These are phyloP conservation scores for Fallopia convolvulus DNA, from an alignment of 148 eudicot genomes.

Conservation along the genomic window DNA sequence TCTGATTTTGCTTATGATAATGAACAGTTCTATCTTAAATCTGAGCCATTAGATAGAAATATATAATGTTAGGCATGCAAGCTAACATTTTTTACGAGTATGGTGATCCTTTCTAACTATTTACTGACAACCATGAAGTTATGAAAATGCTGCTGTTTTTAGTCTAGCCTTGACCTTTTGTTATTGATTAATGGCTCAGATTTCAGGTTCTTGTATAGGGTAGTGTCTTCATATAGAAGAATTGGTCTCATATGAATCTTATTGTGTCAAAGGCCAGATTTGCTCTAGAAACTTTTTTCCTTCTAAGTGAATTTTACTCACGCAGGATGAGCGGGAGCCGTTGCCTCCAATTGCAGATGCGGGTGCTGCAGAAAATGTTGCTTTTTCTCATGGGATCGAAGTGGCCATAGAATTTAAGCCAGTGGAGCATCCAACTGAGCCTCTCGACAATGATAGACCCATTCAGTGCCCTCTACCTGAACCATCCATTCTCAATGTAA, in stretches of 20 bases:
- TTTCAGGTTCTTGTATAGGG: neutral
- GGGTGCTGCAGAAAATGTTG: slow-evolving; percentile 14
- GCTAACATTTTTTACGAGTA: neutral
- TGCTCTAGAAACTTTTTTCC: neutral
- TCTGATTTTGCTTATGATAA: neutral
- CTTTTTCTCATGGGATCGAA: slow-evolving; percentile 50
- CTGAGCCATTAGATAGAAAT: neutral
- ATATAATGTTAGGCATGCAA: neutral
- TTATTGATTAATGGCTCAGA: neutral
- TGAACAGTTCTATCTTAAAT: neutral
- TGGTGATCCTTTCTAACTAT: neutral
- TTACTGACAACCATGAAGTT: neutral
- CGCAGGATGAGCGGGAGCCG: slow-evolving; percentile 48
- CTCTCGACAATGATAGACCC: slow-evolving; percentile 74
- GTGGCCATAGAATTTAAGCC: slow-evolving; percentile 74
- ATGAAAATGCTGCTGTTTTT: no score
- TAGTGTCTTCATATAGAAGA: neutral
- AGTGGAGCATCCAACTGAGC: slow-evolving; percentile 77
- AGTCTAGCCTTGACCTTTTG: neutral
- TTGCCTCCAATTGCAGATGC: slow-evolving; percentile 36
- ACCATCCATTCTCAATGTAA: slow-evolving; percentile 91
- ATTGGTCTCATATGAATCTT: neutral
- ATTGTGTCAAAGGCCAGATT: neutral
- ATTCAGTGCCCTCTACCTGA: slow-evolving; percentile 85
- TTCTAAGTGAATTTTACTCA: neutral